Base-by-base conservation (phyloP, 768 basidiomycete genomes). In the Agaricus sinodeliciosus region DNA sequence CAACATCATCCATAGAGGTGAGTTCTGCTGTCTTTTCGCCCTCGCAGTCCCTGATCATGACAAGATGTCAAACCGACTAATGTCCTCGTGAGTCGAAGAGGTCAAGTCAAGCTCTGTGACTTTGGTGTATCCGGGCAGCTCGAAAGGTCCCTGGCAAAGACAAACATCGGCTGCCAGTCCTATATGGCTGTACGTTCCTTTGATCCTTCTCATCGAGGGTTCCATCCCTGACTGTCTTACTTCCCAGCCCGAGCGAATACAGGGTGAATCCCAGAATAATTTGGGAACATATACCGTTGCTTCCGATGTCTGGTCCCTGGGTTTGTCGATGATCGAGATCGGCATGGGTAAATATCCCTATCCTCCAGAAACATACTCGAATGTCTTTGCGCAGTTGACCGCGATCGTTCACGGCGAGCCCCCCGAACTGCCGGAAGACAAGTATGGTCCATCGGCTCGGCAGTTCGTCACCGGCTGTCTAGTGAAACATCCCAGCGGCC, bases 91-190 rank as follows among this genome's bases (percentile, higher is more conserved):
- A 97, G 94, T 69, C 73, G 73, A 58, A 88, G 83, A 57, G 96
- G 96, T 5, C 75, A 91, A 54, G 77, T 98, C 66, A 98, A 98
- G 69, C 78, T 99, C 1, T 96, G 94, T 65, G 96, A 99, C 65
- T 99, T 99, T 67, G 96, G 96, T n/a, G 93, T 98, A 0, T 96
- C 94, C 8, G 95, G 95, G 5, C 94, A 99, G 65, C 80, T 99
- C 36, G 95, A 99, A 69, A 92, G 93, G 66, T 89, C 86, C 51
- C 75, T 99, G 18, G 96, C 96, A 15, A 95, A 94, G 70, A 99
- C 96, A 5, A 98, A 98, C 62, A 97, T 99, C 36, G 96, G 96
- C 6, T 99, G 96, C 65, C 96, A 99, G 67, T 87, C 84, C 56
- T 99, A 99, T 68, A 98, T 99, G 94, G 95, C 95, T 44, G 93